phyloP scores from a whole-genome alignment of 768 basidiomycete species.

The Pleurotus citrinopileatus region DNA sequence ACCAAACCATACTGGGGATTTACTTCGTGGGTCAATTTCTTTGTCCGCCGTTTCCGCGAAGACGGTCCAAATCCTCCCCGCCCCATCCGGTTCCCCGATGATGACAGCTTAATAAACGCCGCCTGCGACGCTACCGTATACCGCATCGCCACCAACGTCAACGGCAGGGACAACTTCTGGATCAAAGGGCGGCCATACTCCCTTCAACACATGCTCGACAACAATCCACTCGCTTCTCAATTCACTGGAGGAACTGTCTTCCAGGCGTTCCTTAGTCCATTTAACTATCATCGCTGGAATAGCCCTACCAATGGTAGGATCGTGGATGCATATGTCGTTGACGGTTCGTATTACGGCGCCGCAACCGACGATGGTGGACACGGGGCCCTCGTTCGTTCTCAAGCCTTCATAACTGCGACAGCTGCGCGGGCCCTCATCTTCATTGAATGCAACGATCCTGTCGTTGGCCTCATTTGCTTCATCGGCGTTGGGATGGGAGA shows the following conservation, averaged over 20 bases:
- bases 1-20: slow-evolving; percentile 34
- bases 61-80: slow-evolving; percentile 22
- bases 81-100: slow-evolving; percentile 25
- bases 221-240: slow-evolving; percentile 22
- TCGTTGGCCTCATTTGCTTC: slow-evolving; percentile 55
- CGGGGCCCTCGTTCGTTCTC: slow-evolving; percentile 20
- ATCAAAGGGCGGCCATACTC: slow-evolving; percentile 53
- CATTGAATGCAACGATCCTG: slow-evolving; percentile 48
- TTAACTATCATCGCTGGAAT: slow-evolving; percentile 55
- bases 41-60: slow-evolving; percentile 34
- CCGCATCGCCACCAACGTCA: slow-evolving; percentile 30
- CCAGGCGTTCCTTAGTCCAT: slow-evolving; percentile 48
- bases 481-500: slow-evolving; percentile 59
- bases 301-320: slow-evolving; percentile 38
- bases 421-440: slow-evolving; percentile 51
- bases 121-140: slow-evolving; percentile 48
- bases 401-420: slow-evolving; percentile 37
- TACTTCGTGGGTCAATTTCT: slow-evolving; percentile 44
- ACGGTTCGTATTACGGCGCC: slow-evolving; percentile 1
- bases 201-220: slow-evolving; percentile 43
- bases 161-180: slow-evolving; percentile 45
- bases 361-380: slow-evolving; percentile 11
- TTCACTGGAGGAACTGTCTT: slow-evolving; percentile 44
- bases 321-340: neutral
- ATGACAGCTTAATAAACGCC: slow-evolving; percentile 32